Evolutionary conservation across 371 early-diverging fungal genomes (phyloP), one percentile per base, ranked within the genome.

Genomic region (Umbelopsis sp.): DNA sequence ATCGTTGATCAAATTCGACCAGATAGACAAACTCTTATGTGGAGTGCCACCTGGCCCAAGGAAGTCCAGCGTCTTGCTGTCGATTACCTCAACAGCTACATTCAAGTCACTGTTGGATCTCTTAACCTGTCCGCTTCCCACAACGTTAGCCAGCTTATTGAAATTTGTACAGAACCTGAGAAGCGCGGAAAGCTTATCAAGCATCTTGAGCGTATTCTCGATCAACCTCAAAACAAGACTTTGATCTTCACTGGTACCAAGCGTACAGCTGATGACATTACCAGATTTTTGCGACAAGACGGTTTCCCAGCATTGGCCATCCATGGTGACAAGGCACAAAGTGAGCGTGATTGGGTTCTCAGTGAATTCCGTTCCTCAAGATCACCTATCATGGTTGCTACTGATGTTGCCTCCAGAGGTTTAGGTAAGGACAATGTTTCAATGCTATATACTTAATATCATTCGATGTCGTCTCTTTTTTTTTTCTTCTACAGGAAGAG

Each of bases 41-140:
- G 99, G 99, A 95, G 95, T 81, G 99, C 99, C 9, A 99, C 99
- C 9, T 99, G 99, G 99, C 99, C 99, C 66, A 97, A 94, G 87
- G 95, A 96, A 71, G 99, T 99, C 10, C 92, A 96, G 74, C 83
- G 86, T 57, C 88, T 99, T 14, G 99, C 99, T 32, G 87, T 92
- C 62, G 95, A 94, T 70, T 99, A 96, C 77, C 87, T 99, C 74
- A 91, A 91, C 38, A 97, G 99, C 72, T 98, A 91, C 76, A 99
- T 99, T 79, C 99, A 99, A 81, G 99, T 99, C 57, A 98, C 95
- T 70, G 94, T 99, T 69, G 99, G 99, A 50, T 94, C 97, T n/a
- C 87, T 97, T 32, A 95, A 93, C 35, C 84, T 99, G 25, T 92
- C 94, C 46, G 97, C 98, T 16, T 94, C 94, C n/a, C 95, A 97